Evolutionary conservation across 345 rosid species (phyloP).

Genomic region (Citrus medica): DNA sequence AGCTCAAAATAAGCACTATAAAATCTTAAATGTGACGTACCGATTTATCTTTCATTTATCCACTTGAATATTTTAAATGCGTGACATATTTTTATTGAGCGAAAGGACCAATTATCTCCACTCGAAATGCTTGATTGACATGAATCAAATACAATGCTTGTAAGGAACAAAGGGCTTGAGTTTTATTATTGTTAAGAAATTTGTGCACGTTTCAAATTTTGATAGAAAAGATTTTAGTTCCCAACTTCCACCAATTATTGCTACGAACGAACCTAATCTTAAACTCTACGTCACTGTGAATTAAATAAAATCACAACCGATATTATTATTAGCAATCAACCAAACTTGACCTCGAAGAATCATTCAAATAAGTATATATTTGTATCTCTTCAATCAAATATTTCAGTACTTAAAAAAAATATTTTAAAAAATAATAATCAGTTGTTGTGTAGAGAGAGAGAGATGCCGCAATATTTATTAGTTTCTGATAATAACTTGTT

Average conservation of each 20-base stretch:
- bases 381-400: conserved; percentile 1
- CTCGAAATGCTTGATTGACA: neutral
- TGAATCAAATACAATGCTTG: neutral
- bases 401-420: neutral
- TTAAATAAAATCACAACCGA: neutral
- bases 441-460: neutral
- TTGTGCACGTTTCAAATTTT: neutral
- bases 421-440: neutral
- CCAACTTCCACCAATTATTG: neutral
- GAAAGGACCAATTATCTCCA: neutral
- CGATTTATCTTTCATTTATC: neutral
- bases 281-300: neutral
- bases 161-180: neutral
- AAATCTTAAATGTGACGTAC: neutral
- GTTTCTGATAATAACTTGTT: neutral
- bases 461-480: neutral
- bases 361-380: conserved; percentile 10
- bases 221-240: neutral
- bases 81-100: neutral
- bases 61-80: neutral
- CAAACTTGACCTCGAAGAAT: conserved; percentile 10
- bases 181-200: neutral
- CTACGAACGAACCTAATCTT: neutral
- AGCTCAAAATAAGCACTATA: neutral
- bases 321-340: neutral